These are phyloP conservation scores for Penicillium arizonense DNA, from an alignment of 495 filamentous ascomycete genomes.

Conservation along the genomic window DNA sequence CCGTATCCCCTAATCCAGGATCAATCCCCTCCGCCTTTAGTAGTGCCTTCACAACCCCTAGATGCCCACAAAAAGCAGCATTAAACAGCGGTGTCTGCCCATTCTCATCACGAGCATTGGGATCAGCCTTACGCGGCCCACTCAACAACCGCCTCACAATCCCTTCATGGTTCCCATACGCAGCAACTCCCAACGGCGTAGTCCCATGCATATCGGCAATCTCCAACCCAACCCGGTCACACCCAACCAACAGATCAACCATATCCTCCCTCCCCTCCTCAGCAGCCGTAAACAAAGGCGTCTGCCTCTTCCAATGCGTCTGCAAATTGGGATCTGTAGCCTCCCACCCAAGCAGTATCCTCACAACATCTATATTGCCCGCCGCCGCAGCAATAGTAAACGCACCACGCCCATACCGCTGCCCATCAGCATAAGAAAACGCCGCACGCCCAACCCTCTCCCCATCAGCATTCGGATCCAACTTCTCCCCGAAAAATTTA, in stretches of 20 bases:
- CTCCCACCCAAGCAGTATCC: constrained; percentile 17
- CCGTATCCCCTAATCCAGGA: not conserved
- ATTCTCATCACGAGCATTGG: constrained; percentile 17
- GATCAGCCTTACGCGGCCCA: constrained; percentile 12
- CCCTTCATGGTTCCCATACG: not conserved
- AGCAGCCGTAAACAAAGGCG: constrained; percentile 20
- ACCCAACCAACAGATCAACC: constrained; percentile 11
- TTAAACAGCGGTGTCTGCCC: constrained; percentile 18
- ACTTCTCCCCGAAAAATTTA: constrained; percentile 13
- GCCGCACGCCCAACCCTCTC: constrained; percentile 9
- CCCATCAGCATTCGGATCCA: constrained; percentile 18
- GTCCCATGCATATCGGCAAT: constrained; percentile 17
- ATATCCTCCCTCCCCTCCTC: constrained; percentile 12
- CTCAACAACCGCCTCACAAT: constrained; percentile 10
- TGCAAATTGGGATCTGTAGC: constrained; percentile 22
- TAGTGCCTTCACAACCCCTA: constrained; percentile 15
- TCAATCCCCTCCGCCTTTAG: constrained; percentile 15
- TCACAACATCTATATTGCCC: constrained; percentile 13
- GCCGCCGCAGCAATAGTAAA: constrained; percentile 20
- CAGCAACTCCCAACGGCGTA: constrained; percentile 18
- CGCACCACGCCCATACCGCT: constrained; percentile 13
- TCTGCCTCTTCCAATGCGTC: constrained; percentile 18
- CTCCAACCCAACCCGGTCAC: constrained; percentile 19
- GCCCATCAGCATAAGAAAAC: constrained; percentile 8
- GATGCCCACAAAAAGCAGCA: constrained; percentile 17